Conservation (phyloP, 148 eudicot species). For the Rhododendron molle region DNA sequence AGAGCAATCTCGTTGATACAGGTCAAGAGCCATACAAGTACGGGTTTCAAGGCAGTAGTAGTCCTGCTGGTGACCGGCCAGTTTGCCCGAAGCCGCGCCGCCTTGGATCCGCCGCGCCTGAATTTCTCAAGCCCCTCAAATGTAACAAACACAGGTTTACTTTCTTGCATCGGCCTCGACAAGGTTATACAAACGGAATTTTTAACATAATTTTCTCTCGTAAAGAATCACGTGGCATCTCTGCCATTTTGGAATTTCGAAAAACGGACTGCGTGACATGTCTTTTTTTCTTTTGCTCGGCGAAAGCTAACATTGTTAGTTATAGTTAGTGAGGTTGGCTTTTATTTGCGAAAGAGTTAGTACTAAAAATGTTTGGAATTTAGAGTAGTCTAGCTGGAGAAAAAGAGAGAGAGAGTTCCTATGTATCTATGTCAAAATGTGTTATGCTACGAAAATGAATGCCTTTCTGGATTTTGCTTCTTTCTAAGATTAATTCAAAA, state of each 20-base stretch:
- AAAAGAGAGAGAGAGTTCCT: neutral
- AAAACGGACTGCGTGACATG: no score
- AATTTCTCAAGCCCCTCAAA: conserved; percentile 31
- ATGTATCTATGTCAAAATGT: neutral
- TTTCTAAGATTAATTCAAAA: neutral
- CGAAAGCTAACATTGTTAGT: no score
- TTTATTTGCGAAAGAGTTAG: no score
- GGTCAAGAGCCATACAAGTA: conserved; percentile 17
- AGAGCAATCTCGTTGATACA: conserved; percentile 26
- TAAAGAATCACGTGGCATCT: no score
- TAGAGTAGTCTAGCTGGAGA: no score
- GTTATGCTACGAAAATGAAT: neutral
- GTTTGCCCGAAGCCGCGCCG: conserved; percentile 52
- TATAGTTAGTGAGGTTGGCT: no score
- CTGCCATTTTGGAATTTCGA: no score
- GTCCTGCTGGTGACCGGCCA: conserved; percentile 14
- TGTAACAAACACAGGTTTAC: conserved; percentile 39
- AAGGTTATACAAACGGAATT: no score
- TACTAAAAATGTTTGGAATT: no score
- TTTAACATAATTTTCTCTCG: no score
- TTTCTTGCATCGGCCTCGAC: neutral
- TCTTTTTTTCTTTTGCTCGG: no score
- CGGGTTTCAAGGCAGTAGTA: conserved; percentile 10
- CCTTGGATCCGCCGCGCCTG: conserved; percentile 34
- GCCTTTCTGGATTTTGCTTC: neutral